Base-by-base conservation (phyloP, 495 filamentous ascomycete genomes). In the Xylaria bambusicola region DNA sequence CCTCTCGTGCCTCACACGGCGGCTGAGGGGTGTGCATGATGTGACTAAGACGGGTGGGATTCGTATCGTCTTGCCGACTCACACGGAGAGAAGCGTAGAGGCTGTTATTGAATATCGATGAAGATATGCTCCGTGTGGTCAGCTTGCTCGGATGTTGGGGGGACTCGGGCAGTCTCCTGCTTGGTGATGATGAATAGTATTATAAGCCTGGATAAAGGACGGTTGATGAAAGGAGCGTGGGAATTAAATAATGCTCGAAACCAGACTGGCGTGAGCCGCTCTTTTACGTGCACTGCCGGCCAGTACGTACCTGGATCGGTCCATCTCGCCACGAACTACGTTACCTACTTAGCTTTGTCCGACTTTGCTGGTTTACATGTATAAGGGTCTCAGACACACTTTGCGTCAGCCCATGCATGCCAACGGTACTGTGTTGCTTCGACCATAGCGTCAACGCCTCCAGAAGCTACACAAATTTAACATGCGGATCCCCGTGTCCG, bases 381-480 rank as follows among this genome's bases (percentile, higher is more conserved):
- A 6, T 35, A 38, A 47, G 9, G 36, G 53, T 56, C 53, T 48
- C 31, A 56, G 42, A 36, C 53, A 47, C 29, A 38, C 42, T 36
- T 10, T 36, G 44, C n/a, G 33, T 48, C 54, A 57, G 44, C 8
- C 29, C 31, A 47, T 36, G 44, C 31, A 46, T n/a, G n/a, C 36
- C 20, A 33, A 49, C 47, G 48, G 48, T 50, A 35, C 29, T 33
- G 29, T 20, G 18, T 13, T 17, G 31, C 27, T 20, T 31, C 18
- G 15, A 10, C 13, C 8, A 47, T 46, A 13, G 41, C 29, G 52
- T 52, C 23, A 9, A 41, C 36, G 18, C 52, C 35, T 29, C 27
- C 31, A 42, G 5, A 46, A 8, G 12, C 38, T 33, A 13, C 29
- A 56, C 21, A 29, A 40, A 38, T 36, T 48, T 38, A 40, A 48